Conservation (phyloP, 192 early-diverging fungal genomes). For the Backusella sp. region DNA sequence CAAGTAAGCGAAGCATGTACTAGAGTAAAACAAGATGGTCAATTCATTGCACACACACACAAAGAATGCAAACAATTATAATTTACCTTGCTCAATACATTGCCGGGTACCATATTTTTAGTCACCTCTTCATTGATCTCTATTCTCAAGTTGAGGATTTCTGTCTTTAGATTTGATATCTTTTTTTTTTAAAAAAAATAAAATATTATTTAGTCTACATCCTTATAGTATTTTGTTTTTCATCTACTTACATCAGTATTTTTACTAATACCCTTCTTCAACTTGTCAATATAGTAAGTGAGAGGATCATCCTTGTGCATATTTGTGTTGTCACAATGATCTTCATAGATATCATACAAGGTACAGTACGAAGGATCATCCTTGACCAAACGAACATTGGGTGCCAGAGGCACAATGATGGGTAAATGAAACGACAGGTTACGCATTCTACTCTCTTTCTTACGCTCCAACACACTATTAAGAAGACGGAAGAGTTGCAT, state of each 20-base stretch:
- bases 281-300: conserved; percentile 73
- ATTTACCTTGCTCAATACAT: conserved; percentile 78
- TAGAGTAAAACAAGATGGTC: conserved; percentile 22
- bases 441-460: conserved; percentile 78
- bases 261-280: conserved; percentile 61
- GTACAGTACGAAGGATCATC: conserved; percentile 89
- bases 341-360: conserved; percentile 92
- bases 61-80: background rate
- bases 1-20: conserved; percentile 72
- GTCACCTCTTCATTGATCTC: conserved; percentile 89
- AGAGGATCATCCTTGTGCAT: conserved; percentile 88
- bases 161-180: conserved; percentile 51
- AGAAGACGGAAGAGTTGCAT: conserved; percentile 93
- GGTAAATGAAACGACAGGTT: conserved; percentile 86
- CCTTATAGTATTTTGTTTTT: background rate
- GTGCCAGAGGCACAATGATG: conserved; percentile 88
- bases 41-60: background rate
- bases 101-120: conserved; percentile 79
- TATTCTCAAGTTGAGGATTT: conserved; percentile 74
- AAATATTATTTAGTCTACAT: background rate
- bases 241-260: conserved; percentile 51
- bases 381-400: conserved; percentile 88
- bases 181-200: conserved; percentile 2
- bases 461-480: conserved; percentile 80
- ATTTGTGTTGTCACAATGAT: conserved; percentile 70